Evolutionary conservation across 164 flowering plant species (phyloP).

Genomic region (Chimonanthus salicifolius): DNA sequence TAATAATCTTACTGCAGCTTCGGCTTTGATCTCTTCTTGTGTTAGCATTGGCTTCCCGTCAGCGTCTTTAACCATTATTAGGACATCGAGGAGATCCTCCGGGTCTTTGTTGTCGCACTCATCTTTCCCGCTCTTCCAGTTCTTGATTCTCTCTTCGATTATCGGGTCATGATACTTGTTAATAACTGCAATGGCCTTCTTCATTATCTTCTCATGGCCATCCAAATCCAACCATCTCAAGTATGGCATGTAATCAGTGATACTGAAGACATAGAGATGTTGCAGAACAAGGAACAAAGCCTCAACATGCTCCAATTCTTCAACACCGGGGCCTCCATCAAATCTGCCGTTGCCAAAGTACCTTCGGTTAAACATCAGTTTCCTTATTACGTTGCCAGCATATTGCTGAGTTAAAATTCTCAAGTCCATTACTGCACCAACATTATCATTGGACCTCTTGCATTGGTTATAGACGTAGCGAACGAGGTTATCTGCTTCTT

Average conservation of each 20-base stretch:
- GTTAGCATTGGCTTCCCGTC: background rate
- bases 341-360: slow-evolving; percentile 20
- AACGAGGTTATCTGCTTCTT: too few relatives aligned
- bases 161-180: slow-evolving; percentile 25
- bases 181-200: slow-evolving; percentile 12
- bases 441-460: too few relatives aligned
- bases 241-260: slow-evolving; percentile 27
- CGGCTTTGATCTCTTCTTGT: slow-evolving; percentile 16
- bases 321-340: slow-evolving; percentile 25
- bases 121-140: slow-evolving; percentile 17
- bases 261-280: slow-evolving; percentile 19
- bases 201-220: slow-evolving; percentile 33
- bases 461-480: too few relatives aligned
- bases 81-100: too few relatives aligned
- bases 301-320: slow-evolving; percentile 22
- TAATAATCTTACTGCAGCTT: background rate
- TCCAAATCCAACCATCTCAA: slow-evolving; percentile 31
- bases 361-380: slow-evolving; percentile 24
- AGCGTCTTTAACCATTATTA: too few relatives aligned
- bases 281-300: slow-evolving; percentile 15
- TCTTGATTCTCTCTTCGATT: slow-evolving; percentile 23
- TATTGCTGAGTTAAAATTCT: background rate
- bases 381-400: background rate
- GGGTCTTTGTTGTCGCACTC: too few relatives aligned
- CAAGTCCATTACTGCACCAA: slow-evolving; percentile 3